These are phyloP conservation scores for Pyronema domesticum DNA, from an alignment of 495 filamentous ascomycete genomes.

Conservation along the genomic window DNA sequence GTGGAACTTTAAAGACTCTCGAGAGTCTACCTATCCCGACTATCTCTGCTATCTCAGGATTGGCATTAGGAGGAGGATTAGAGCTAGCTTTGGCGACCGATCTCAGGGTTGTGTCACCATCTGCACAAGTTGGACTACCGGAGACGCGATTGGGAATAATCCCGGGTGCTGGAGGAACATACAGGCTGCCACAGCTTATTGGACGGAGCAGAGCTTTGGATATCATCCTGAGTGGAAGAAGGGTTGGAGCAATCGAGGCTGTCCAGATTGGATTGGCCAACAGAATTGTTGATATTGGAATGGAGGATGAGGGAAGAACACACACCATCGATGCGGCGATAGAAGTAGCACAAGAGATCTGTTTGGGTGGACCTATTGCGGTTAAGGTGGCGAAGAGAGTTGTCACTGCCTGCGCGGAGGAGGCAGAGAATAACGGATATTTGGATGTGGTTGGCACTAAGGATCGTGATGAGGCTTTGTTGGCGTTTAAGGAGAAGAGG, in stretches of 20 bases:
- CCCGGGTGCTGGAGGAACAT: slow-evolving; percentile 84
- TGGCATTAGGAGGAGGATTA: slow-evolving; percentile 79
- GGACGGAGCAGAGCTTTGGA: slow-evolving; percentile 61
- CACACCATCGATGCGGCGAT: slow-evolving; percentile 56
- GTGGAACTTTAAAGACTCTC: slow-evolving; percentile 49
- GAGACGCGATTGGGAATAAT: slow-evolving; percentile 87
- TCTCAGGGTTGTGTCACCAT: slow-evolving; percentile 63
- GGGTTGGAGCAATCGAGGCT: slow-evolving; percentile 60
- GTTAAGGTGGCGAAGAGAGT: slow-evolving; percentile 55
- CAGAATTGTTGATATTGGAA: slow-evolving; percentile 52
- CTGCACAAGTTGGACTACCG: slow-evolving; percentile 59
- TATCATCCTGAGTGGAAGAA: slow-evolving; percentile 66
- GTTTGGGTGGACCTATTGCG: slow-evolving; percentile 69
- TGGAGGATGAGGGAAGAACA: slow-evolving; percentile 38
- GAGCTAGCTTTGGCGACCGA: slow-evolving; percentile 76
- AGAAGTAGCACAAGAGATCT: slow-evolving; percentile 61
- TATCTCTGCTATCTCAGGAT: slow-evolving; percentile 60
- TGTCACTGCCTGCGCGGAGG: slow-evolving; percentile 37
- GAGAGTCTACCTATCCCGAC: slow-evolving; percentile 66
- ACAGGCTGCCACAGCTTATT: slow-evolving; percentile 59
- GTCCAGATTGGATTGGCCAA: slow-evolving; percentile 72
- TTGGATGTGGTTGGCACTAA: slow-evolving; percentile 59
- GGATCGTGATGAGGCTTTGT: slow-evolving; percentile 72
- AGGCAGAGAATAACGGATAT: slow-evolving; percentile 50
- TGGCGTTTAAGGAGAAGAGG: slow-evolving; percentile 79